A percentile compares a stretch with the other conserved stretches of the same genome.
These are phyloP conservation scores for Hyphodiscus hymeniophilus DNA, from an alignment of 495 filamentous ascomycete genomes.

Conservation along the genomic window DNA sequence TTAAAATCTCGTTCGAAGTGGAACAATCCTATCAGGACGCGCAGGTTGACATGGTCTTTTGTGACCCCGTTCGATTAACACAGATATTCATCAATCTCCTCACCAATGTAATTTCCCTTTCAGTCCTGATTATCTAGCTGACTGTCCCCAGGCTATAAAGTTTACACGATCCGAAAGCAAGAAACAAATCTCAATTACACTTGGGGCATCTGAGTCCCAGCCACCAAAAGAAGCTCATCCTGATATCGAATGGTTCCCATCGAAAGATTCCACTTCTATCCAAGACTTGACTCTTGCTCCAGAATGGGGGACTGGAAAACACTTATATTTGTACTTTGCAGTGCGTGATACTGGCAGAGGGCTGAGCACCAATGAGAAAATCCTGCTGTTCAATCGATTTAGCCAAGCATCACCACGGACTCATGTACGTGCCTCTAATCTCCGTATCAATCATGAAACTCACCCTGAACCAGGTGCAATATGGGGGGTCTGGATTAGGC, in stretches of 20 bases:
- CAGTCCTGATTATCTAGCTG: slow-evolving; percentile 54
- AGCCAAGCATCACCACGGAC: slow-evolving; percentile 68
- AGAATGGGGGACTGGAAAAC: slow-evolving; percentile 60
- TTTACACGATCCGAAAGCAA: slow-evolving; percentile 48
- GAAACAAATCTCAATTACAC: slow-evolving; percentile 31
- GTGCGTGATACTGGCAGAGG: slow-evolving; percentile 71
- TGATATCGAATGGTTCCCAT: slow-evolving; percentile 18
- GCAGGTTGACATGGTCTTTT: slow-evolving; percentile 53
- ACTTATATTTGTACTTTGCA: slow-evolving; percentile 60
- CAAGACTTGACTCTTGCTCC: slow-evolving; percentile 34
- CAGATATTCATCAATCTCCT: slow-evolving; percentile 68
- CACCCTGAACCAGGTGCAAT: slow-evolving; percentile 26
- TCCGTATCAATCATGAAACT: neutral
- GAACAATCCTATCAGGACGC: slow-evolving; percentile 47
- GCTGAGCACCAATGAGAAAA: slow-evolving; percentile 56
- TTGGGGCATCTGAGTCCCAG: slow-evolving; percentile 39
- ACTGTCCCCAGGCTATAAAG: slow-evolving; percentile 51
- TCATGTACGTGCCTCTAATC: slow-evolving; percentile 37
- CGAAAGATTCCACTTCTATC: slow-evolving; percentile 30
- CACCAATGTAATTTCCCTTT: slow-evolving; percentile 42
- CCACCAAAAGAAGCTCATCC: slow-evolving; percentile 25
- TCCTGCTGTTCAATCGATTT: slow-evolving; percentile 65
- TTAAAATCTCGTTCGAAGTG: slow-evolving; percentile 53
- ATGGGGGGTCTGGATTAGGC: slow-evolving; percentile 70
- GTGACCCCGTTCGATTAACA: slow-evolving; percentile 62